Base-by-base conservation (phyloP, 768 basidiomycete genomes). In the Boletus sp. region DNA sequence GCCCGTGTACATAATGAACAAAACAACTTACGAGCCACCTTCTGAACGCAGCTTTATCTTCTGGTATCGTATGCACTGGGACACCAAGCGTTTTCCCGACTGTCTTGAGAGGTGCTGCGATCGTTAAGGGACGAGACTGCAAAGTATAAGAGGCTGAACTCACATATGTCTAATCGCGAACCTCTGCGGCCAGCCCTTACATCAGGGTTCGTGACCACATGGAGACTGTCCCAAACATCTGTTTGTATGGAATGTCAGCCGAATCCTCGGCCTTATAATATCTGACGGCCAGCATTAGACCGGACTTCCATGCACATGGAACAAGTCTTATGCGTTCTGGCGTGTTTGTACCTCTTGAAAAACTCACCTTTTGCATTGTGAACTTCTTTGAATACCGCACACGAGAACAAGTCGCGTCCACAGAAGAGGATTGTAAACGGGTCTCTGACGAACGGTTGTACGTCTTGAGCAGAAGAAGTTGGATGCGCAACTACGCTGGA, bases 331-430 rank as follows among this genome's bases (percentile, higher is more conserved):
- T 45, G 56, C 35, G 35, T 54, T 49, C 28, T 17, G 37, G 44
- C 29, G 45, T n/a, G 49, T 32, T 5, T 35, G 11, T 2, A 28
- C 36, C n/a, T 6, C 9, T 30, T 32, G n/a, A 55, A 54, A 55
- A 46, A 51, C 58, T 62, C 54, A 89, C 93, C 92, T 72, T 69
- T 69, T 6, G 89, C 87, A 15, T 73, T 65, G 54, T 88, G 74
- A 2, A 96, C 71, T 54, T 86, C 78, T 50, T 80, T 72, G 48
- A 97, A 79, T 3, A 92, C 84, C 7, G 75, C 72, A 66, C 88
- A 89, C 2, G 94, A 96, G 71, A 96, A 96, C 64, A 86, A 83
- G 69, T 95, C 94, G 17, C 92, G 88, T 50, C 94, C 94, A 67
- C 92, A 83, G 71, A 92, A 96, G 7, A 97, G 78, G 41, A 97